Base-by-base conservation (phyloP, 805 yeast genomes). In the Scheffersomyces coipomensis region DNA sequence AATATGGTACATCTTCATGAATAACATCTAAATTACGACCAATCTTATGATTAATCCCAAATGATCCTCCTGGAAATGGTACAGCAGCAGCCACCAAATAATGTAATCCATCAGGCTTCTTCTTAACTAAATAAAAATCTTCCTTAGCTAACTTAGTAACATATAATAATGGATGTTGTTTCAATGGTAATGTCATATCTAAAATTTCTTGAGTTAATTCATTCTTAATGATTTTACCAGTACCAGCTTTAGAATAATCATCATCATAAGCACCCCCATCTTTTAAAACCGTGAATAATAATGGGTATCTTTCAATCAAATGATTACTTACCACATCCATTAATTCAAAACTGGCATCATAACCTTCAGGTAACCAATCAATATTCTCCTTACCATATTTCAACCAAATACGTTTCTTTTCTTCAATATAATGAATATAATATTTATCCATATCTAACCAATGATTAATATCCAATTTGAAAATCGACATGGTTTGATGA, bases 381-480 rank as follows among this genome's bases (percentile, higher is more conserved):
- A 81, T 69, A 52, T 81, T 80, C 37, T 78, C 76, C 35, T 72
- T 70, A 7, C 86, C 87, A 51, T 79, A 79, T 35, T 71, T 61
- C 49, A 72, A 74, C 56, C 73, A 71, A 33, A 83, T 75, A 42
- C 85, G 63, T 51, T 73, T 59, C 58, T 81, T 82, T 52, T 83
- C 88, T 44, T 75, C 67, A 40, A 82, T 73, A 50, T 83, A 83
- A 46, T 79, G 81, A 57, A 79, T 68, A 53, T 82, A 83, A 60
- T 80, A 83, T 56, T 81, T 83, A 57, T 83, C 89, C 88, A 83
- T 83, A 51, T 83, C 88, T 47, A 83, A 61, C 89, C 89, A 83
- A 60, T 83, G 85, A 57, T 83, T 82, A 26, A 81, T 67, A 53
- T 83, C 86, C n/a, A 83, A 68, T 54, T 78, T 80, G 65, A 73